Percentiles rank a stretch among this genome's conserved stretches.
Evolutionary conservation across 2,329 filamentous ascomycete species (phyloP).

Genomic region (Fusarium clavum): DNA sequence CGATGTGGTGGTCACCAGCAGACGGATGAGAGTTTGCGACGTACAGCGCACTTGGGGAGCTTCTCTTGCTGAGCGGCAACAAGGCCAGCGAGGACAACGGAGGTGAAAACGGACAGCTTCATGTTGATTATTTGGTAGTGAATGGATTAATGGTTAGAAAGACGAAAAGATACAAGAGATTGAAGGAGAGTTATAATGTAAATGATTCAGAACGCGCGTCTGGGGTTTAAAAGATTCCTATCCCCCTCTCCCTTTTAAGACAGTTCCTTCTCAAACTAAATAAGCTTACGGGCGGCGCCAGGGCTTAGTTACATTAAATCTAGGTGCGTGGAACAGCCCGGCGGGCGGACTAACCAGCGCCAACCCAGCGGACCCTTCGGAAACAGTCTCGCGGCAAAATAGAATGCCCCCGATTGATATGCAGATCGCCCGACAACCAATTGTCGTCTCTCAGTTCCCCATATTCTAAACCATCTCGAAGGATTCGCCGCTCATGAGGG

Average conservation of each 20-base stretch:
- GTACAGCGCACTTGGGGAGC: slow-evolving; percentile 56
- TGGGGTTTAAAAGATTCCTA: neutral
- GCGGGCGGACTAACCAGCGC: neutral
- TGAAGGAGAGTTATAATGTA: neutral
- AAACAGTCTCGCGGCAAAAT: slow-evolving; percentile 6
- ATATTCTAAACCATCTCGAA: slow-evolving; percentile 20
- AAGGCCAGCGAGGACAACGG: slow-evolving; percentile 49
- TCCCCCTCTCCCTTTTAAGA: slow-evolving; percentile 14
- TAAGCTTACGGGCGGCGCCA: slow-evolving; percentile 8
- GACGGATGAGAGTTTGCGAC: slow-evolving; percentile 32
- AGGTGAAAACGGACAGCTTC: slow-evolving; percentile 50
- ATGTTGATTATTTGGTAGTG: slow-evolving; percentile 44
- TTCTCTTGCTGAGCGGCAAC: slow-evolving; percentile 50
- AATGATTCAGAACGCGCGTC: slow-evolving; percentile 14
- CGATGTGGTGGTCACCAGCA: neutral
- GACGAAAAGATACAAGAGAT: neutral
- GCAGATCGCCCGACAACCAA: slow-evolving; percentile 26
- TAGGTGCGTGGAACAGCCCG: neutral
- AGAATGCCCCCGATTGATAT: slow-evolving; percentile 11
- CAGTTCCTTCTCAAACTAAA: slow-evolving; percentile 2
- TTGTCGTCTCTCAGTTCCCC: slow-evolving; percentile 13
- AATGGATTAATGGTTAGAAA: neutral
- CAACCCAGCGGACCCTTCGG: slow-evolving; percentile 7
- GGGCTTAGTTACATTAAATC: slow-evolving; percentile 10
- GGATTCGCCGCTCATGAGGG: slow-evolving; percentile 10